These are phyloP conservation scores for Neltuma alba DNA, from an alignment of 306 rosid species.

Conservation along the genomic window DNA sequence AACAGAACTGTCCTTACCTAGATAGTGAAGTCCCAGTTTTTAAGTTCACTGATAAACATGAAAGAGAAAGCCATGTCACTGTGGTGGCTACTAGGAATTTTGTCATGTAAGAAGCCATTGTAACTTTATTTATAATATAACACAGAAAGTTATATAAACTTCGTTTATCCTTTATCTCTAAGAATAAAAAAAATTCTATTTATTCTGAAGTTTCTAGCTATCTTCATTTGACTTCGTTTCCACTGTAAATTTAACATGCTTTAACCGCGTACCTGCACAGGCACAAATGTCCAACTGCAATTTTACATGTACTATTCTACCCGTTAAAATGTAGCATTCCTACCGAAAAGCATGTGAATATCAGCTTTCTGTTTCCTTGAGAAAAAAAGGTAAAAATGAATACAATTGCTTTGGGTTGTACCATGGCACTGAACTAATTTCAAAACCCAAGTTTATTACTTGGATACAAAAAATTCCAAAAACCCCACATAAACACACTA, in stretches of 20 bases:
- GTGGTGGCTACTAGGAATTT: not conserved
- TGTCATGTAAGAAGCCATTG: not conserved
- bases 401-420: not conserved
- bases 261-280: not conserved
- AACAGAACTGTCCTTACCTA: not conserved
- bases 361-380: not conserved
- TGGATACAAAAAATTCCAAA: not conserved
- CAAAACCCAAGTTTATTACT: not conserved
- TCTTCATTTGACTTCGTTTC: not conserved
- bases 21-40: not conserved
- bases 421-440: not conserved
- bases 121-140: not conserved
- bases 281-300: not conserved
- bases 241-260: not conserved
- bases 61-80: not conserved
- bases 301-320: not conserved
- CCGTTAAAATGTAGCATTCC: not conserved
- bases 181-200: not conserved
- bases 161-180: not conserved
- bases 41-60: slow-evolving; percentile 7
- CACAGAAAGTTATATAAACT: not conserved
- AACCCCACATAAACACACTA: not conserved
- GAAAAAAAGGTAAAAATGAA: not conserved
- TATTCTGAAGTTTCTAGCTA: not conserved
- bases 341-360: not conserved